Evolutionary conservation across 2,329 filamentous ascomycete genomes (phyloP).

Genomic region (Cladosporium sp.): DNA sequence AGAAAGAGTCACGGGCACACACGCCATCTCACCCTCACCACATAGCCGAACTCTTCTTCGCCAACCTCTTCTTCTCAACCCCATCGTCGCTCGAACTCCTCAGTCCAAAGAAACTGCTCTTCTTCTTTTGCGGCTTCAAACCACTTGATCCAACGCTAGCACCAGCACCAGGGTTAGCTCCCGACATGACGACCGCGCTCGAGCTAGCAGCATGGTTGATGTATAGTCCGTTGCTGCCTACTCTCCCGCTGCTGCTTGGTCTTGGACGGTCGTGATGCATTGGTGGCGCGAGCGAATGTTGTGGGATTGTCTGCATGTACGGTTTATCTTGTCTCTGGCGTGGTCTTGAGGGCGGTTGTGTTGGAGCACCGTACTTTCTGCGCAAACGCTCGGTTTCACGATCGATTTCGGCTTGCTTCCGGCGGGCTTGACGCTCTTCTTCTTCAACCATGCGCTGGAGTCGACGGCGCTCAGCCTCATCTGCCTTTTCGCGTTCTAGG

Average conservation of each 20-base stretch:
- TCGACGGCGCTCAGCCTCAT: conserved; percentile 52
- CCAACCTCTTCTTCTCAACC: conserved; percentile 27
- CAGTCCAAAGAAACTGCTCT: conserved; percentile 35
- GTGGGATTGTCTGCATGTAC: conserved; percentile 22
- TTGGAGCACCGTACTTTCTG: conserved; percentile 66
- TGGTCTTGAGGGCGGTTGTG: conserved; percentile 6
- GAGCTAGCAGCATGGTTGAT: conserved; percentile 26
- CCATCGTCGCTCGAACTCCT: conserved; percentile 28
- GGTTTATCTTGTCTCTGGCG: conserved; percentile 13
- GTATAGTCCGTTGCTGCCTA: conserved; percentile 26
- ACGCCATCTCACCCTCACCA: conserved; percentile 26
- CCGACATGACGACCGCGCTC: conserved; percentile 31
- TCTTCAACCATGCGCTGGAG: conserved; percentile 50
- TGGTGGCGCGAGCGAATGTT: conserved; percentile 17
- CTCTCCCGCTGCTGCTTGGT: conserved; percentile 7
- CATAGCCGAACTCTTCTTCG: conserved; percentile 42
- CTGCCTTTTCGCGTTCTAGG: conserved; percentile 53
- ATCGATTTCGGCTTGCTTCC: conserved; percentile 52
- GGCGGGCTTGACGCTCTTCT: conserved; percentile 55
- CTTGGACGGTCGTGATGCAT: not conserved
- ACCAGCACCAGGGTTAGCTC: conserved; percentile 23
- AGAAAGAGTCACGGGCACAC: no score
- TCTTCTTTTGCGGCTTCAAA: conserved; percentile 27
- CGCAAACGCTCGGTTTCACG: conserved; percentile 72
- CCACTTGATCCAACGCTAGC: conserved; percentile 6